Evolutionary conservation across 306 rosid genomes (phyloP).

Genomic region (Lathyrus oleraceus): DNA sequence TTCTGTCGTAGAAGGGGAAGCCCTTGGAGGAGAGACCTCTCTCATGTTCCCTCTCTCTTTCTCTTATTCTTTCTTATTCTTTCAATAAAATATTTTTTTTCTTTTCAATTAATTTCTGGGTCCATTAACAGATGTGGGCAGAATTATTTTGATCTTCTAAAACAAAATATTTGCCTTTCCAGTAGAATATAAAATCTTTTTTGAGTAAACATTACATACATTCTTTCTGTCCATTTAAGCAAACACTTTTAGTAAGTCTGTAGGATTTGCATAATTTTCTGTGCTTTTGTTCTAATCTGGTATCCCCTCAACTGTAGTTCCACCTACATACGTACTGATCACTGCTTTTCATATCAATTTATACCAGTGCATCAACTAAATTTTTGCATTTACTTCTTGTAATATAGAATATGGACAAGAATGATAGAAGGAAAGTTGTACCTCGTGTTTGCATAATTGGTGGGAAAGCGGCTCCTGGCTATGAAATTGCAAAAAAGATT

Average conservation of each 20-base stretch:
- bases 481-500: constrained; percentile 69
- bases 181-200: constrained; percentile 13
- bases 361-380: constrained; percentile 18
- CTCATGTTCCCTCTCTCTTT: not conserved
- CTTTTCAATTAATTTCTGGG: not conserved
- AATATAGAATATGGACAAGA: constrained; percentile 61
- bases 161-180: constrained; percentile 19
- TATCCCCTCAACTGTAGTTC: constrained; percentile 16
- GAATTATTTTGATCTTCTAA: not conserved
- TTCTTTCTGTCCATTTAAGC: constrained; percentile 28
- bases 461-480: constrained; percentile 84
- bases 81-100: not conserved
- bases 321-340: constrained; percentile 15
- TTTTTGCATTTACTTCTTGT: constrained; percentile 19
- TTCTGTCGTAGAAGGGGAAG: not conserved
- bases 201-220: constrained; percentile 2
- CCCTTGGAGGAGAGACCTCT: not conserved
- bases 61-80: not conserved
- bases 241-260: constrained; percentile 3
- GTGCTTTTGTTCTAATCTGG: constrained; percentile 15
- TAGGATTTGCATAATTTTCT: constrained; percentile 4
- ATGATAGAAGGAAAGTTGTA: constrained; percentile 60
- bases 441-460: constrained; percentile 82
- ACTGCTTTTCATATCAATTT: constrained; percentile 20
- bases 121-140: not conserved